phyloP scores from a whole-genome alignment of 2,329 filamentous ascomycete genomes.

The Cordyceps javanica region DNA sequence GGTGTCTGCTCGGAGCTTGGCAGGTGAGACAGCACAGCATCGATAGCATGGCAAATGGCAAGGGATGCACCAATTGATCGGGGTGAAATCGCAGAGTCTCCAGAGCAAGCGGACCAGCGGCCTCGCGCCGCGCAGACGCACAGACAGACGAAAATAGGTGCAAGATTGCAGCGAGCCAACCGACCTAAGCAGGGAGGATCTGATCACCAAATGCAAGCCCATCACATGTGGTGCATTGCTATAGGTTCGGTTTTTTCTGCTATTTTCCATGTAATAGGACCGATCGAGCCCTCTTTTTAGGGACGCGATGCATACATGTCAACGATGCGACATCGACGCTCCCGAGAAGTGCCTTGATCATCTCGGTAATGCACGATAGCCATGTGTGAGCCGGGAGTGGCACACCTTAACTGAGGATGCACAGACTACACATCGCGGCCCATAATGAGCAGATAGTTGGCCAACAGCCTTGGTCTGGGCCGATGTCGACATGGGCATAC shows the following conservation, averaged over 20 bases:
- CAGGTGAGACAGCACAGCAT: neutral
- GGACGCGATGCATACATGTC: neutral
- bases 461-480: neutral
- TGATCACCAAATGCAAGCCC: neutral
- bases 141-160: neutral
- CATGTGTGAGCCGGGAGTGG: neutral
- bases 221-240: neutral
- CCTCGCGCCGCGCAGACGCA: neutral
- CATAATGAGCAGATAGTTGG: neutral
- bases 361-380: neutral
- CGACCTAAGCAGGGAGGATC: neutral
- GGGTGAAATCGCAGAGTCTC: neutral
- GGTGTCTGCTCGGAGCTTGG: neutral
- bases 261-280: neutral
- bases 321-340: neutral
- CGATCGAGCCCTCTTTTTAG: neutral
- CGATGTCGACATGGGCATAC: neutral
- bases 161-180: neutral
- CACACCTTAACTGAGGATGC: neutral
- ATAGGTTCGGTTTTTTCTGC: neutral
- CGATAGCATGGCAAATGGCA: neutral
- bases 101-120: neutral
- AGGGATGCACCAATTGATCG: conserved; percentile 1
- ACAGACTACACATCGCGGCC: neutral
- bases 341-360: neutral